Percentiles rank a stretch among this genome's conserved stretches.
Conservation (phyloP, 805 yeast species). For the Saturnispora halmiae region DNA sequence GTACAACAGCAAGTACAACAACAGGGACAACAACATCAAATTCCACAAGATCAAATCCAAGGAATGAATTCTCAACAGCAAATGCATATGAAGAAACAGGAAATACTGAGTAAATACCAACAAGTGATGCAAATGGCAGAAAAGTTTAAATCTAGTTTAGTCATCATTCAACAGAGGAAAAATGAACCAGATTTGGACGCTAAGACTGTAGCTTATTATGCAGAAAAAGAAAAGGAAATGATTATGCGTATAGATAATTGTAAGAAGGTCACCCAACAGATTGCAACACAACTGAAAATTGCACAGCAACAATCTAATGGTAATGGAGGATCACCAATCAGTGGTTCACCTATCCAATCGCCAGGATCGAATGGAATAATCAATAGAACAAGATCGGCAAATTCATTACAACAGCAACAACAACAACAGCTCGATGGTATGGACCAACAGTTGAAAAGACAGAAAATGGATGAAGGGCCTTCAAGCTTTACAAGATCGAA, state of each 20-base stretch:
- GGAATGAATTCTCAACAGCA: constrained; percentile 20
- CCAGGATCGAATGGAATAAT: constrained; percentile 14
- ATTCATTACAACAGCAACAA: constrained; percentile 11
- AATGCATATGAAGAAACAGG: constrained; percentile 22
- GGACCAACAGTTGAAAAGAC: constrained; percentile 7
- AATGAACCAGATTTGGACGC: constrained; percentile 35
- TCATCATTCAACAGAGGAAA: constrained; percentile 41
- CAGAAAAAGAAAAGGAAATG: constrained; percentile 41
- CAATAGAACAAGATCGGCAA: constrained; percentile 13
- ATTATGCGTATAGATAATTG: constrained; percentile 40
- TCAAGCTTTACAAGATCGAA: constrained; percentile 27
- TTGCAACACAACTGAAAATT: constrained; percentile 36
- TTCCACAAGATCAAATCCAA: constrained; percentile 10
- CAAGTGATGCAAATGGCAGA: constrained; percentile 38
- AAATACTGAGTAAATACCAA: constrained; percentile 31
- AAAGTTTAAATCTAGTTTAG: constrained; percentile 42
- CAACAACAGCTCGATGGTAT: constrained; percentile 5
- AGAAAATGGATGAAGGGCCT: constrained; percentile 24
- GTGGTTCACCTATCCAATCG: constrained; percentile 4
- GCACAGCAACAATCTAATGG: constrained; percentile 20
- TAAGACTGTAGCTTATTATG: constrained; percentile 36
- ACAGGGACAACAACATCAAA: constrained; percentile 10
- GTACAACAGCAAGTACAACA: constrained; percentile 10
- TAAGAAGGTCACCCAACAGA: constrained; percentile 32
- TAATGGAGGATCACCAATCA: constrained; percentile 11